Evolutionary conservation across 2,329 filamentous ascomycete genomes (phyloP), one percentile per base, ranked within the genome.

Genomic region (Aspergillus spinulosporus): DNA sequence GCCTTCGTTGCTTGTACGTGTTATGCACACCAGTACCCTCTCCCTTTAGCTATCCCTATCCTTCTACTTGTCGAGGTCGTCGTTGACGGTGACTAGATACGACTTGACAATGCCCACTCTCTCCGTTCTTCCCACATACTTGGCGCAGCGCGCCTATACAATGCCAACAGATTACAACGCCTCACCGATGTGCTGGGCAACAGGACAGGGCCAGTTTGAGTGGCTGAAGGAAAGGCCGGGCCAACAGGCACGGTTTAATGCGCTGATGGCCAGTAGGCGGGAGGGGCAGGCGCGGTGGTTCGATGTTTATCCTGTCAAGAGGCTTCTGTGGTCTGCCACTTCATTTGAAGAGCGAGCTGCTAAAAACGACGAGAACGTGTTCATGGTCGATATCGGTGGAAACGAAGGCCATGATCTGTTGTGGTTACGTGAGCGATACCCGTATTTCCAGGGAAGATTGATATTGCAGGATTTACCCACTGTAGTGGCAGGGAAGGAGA

Each of bases 351-450:
- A 66, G 15, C 15, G 9, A 21, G 21, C 21, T 21, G 21, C 21
- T 14, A 11, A 26, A 28, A 62, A 60, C 28, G 59, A 53, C 4
- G 58, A 66, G 3, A 67, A 72, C 5, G 64, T 66, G 2, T 68
- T 76, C 5, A 52, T 78, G 2, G 74, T 78, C 8, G 76, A 78
- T 34, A 62, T 78, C 2, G 76, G 76, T 4, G 76, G 76, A 0
- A 73, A 72, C 46, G 67, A 73, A 31, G 76, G 76, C 0, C 68
- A 76, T 43, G 75, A 78, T 39, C 58, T 74, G 4, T 52, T 62
- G 4, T 62, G 59, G 2, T 66, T 78, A 21, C 62, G 71, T 1
- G 56, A 68, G 5, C 64, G 63, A 36, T 66, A 72, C 32, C 66
- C 69, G 2, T 57, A 73, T 42, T 46, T 73, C 2, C 70, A 69